Conservation (phyloP, 345 rosid genomes). For the Cardiospermum halicacabum region DNA sequence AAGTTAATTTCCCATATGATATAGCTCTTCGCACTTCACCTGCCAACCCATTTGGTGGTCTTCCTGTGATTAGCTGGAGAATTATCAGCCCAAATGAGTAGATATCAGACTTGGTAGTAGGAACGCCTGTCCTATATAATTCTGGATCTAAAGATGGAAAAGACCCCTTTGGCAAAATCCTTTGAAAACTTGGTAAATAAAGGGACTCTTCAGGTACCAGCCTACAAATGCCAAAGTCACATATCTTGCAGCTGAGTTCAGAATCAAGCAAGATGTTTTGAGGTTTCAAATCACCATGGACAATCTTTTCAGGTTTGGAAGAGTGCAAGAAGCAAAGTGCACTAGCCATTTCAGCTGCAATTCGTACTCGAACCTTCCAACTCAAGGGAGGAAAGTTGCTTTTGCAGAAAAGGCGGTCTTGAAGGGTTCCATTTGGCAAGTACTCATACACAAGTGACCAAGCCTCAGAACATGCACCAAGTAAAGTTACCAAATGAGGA, state of each 20-base stretch:
- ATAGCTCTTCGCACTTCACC: constrained; percentile 45
- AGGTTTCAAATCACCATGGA: constrained; percentile 71
- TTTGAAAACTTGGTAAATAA: constrained; percentile 35
- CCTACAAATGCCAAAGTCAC: constrained; percentile 63
- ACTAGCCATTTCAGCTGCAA: constrained; percentile 57
- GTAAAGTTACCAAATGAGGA: constrained; percentile 66
- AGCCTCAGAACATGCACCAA: constrained; percentile 68
- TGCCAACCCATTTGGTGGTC: constrained; percentile 45
- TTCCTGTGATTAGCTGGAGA: constrained; percentile 62
- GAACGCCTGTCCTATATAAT: constrained; percentile 44
- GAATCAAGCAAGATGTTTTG: constrained; percentile 64
- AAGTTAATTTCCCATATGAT: constrained; percentile 35
- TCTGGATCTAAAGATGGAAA: constrained; percentile 70
- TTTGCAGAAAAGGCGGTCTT: constrained; percentile 46
- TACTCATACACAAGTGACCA: constrained; percentile 64
- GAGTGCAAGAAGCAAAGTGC: constrained; percentile 78
- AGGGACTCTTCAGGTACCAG: constrained; percentile 41
- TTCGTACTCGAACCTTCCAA: constrained; percentile 53
- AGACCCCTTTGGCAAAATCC: constrained; percentile 42
- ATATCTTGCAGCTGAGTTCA: constrained; percentile 63
- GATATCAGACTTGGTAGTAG: constrained; percentile 56
- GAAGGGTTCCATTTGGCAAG: constrained; percentile 66
- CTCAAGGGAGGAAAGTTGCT: constrained; percentile 40
- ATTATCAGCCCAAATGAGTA: constrained; percentile 62
- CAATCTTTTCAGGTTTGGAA: constrained; percentile 61